Conservation (phyloP, 179 eudicot species). For the Spergularia azorica region DNA sequence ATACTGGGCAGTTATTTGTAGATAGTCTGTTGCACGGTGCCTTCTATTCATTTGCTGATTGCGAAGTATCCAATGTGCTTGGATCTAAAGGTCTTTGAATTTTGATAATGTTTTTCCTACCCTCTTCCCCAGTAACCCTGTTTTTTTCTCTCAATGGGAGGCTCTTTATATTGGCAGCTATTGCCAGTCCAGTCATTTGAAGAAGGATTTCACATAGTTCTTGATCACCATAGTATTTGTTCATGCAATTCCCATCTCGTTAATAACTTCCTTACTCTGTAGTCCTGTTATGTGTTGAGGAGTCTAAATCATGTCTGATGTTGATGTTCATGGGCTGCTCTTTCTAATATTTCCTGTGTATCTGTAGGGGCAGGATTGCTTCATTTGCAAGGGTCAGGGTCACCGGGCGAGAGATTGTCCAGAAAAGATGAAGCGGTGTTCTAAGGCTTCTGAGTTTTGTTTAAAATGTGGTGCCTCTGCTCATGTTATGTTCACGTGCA, state of each 20-base stretch:
- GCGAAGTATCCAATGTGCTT: not conserved
- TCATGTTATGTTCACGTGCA: slow-evolving; percentile 78
- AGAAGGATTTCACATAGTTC: not conserved
- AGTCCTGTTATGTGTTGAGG: not conserved
- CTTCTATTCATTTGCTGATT: not conserved
- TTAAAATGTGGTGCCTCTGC: slow-evolving; percentile 86
- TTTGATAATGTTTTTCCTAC: not conserved
- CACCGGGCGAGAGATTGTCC: slow-evolving; percentile 98
- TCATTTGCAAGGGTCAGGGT: slow-evolving; percentile 78
- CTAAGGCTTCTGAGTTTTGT: slow-evolving; percentile 53
- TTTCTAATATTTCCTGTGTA: slow-evolving; percentile 11
- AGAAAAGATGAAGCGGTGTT: slow-evolving; percentile 47
- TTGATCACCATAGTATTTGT: not conserved
- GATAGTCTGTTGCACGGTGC: not conserved
- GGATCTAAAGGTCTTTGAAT: not conserved
- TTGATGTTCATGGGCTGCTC: not conserved
- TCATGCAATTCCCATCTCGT: not conserved
- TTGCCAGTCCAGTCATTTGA: not conserved
- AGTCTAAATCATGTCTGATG: not conserved
- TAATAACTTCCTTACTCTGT: not conserved
- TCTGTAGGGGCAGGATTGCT: slow-evolving; percentile 81
- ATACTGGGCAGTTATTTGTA: not conserved
- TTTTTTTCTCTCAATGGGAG: not conserved
- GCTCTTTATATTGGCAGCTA: not conserved
- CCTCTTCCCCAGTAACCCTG: no score